Base-by-base conservation (phyloP, 2,329 filamentous ascomycete genomes). In the Davidsoniella virescens region DNA sequence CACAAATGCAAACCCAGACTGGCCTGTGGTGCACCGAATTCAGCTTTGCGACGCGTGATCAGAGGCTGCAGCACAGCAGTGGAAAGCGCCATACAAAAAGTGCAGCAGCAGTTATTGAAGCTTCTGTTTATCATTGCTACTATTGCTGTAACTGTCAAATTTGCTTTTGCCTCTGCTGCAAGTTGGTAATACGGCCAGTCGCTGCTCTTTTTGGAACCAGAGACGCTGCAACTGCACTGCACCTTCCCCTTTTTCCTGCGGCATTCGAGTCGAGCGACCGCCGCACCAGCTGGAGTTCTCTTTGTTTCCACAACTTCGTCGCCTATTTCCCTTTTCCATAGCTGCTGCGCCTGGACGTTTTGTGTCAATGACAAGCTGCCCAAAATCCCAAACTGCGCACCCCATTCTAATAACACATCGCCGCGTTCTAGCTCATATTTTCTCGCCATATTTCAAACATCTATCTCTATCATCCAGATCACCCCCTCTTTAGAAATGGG, bases 171-270 rank as follows among this genome's bases (percentile, higher is more conserved):
- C 20, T 23, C 20, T 23, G 20, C 20, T 5, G 4, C 20, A 23
- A 5, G 4, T 23, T 23, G 20, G 20, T 5, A 5, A 23, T 23
- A 23, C 20, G 20, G 20, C 20, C 20, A 23, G 20, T 23, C 20
- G 20, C 29, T 12, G 29, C 29, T 33, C 8, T 33, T 12, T 9
- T 8, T 33, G 29, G 43, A 46, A 25, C 40, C 37, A 43, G 47
- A 47, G 37, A 40, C 39, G 47, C 18, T 43, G 41, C 41, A 45
- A 50, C 47, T 49, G 26, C 40, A 43, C 41, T 26, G 47, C 44
- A 50, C 47, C 38, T 47, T 46, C 47, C 51, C 51, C 44, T 50
- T 52, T 52, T 52, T 49, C 26, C 23, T 49, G 33, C 44, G 23
- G 36, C 16, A 36, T 44, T 39, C 25, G 40, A 16, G 36, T 20